These are phyloP conservation scores for Plasmodium cynomolgi DNA, from an alignment of 169 alveolate genomes.

Conservation along the genomic window DNA sequence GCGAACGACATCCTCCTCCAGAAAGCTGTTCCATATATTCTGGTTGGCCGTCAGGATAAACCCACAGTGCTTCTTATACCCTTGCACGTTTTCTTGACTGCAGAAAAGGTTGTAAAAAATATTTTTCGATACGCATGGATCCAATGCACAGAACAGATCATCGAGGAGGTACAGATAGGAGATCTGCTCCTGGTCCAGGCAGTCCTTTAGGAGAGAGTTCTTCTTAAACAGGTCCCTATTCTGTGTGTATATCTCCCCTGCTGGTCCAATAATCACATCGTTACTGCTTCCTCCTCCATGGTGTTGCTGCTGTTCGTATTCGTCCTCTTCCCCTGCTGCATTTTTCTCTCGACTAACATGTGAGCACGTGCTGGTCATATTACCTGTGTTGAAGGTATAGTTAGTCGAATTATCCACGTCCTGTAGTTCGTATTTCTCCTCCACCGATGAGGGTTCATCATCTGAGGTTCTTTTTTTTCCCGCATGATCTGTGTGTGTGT, in stretches of 20 bases:
- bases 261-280: not conserved
- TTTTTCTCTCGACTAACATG: not conserved
- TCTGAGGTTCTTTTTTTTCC: not conserved
- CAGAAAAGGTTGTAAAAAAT: slow-evolving; percentile 81
- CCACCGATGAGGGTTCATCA: not conserved
- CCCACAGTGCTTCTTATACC: slow-evolving; percentile 3
- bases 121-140: slow-evolving; percentile 77
- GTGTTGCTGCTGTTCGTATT: not conserved
- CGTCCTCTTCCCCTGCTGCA: too few relatives aligned
- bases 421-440: not conserved
- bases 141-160: slow-evolving; percentile 80
- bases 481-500: not conserved
- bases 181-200: not conserved
- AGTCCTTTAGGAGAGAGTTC: not conserved
- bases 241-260: not conserved
- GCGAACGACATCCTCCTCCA: not conserved
- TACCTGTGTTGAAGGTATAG: not conserved
- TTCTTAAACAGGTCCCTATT: not conserved
- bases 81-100: slow-evolving; percentile 5
- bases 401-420: not conserved
- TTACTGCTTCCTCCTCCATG: not conserved
- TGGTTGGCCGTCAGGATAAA: slow-evolving; percentile 39
- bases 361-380: not conserved
- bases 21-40: slow-evolving; percentile 18
- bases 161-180: slow-evolving; percentile 74